Evolutionary conservation across 2,329 filamentous ascomycete genomes (phyloP), one percentile per base, ranked within the genome.

Genomic region (Cytospora chrysosperma): DNA sequence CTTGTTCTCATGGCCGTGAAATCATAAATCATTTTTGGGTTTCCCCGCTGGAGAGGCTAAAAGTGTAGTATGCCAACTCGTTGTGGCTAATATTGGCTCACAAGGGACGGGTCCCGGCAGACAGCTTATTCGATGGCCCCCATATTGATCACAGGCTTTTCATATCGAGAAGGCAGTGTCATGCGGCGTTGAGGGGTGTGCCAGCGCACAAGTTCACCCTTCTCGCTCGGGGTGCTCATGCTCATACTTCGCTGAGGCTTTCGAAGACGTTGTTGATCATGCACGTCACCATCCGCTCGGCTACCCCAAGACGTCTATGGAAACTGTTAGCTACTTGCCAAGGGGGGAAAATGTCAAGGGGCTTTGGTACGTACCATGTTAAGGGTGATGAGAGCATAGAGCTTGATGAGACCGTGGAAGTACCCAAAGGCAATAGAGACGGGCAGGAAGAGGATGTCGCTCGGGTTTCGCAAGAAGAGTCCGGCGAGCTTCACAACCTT

Each of bases 361-460:
- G 54, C 54, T 9, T 8, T 13, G 19, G 10, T 27, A 81, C 88
- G 77, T 85, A 96, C 92, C 86, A 91, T 89, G 73, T 90, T 88
- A 69, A 93, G 85, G 64, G 93, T 97, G 69, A 89, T 81, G 66
- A 93, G 82, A 49, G 94, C 93, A 72, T 94, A 94, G 67, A 96
- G 82, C 81, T 97, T 97, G 82, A 98, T 93, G 66, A 93, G 76
- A 66, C 93, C 92, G 75, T 98, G 94, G 71, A 96, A 90, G 77
- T 95, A 97, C 57, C 94, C 94, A 77, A 97, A 98, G 17, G 92
- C 67, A 70, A 97, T 87, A 47, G 93, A 96, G n/a, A 94, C 81
- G 0, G 92, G 92, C 57, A 97, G 81, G 72, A 91, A 90, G 50
- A 91, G 73, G 67, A 96, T 78, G 74, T 97, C 94, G 69, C 85